Base-by-base conservation (phyloP, 2,329 filamentous ascomycete genomes). In the Cercospora sesami region DNA sequence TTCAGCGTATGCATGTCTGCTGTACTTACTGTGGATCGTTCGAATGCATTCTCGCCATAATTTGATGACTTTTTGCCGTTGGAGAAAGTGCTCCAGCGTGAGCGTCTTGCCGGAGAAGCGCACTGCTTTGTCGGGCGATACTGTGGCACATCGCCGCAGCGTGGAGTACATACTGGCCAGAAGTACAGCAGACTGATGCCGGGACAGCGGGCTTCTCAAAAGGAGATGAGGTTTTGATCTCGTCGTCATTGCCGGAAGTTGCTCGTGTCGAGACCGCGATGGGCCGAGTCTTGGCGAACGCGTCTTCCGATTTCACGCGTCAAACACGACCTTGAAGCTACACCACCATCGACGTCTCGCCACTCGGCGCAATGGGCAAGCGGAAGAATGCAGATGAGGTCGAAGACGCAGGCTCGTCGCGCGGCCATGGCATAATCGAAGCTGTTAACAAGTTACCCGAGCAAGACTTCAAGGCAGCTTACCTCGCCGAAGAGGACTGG, bases 31-130 rank as follows among this genome's bases (percentile, higher is more conserved):
- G 65, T 77, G 73, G 36, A 78, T 81, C n/a, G 80, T 79, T 57
- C 83, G 78, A 4, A 84, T 72, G 36, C 85, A 83, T 4, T 83
- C 79, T 51, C 81, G 79, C 81, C 83, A 86, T 48, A 85, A 71
- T 7, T 79, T 75, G 9, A 86, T 72, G 8, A 79, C 82, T 58
- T 81, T 80, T 64, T 82, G 79, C 62, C 82, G 78, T 68, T 85
- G 82, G 28, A 86, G 78, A 75, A 86, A 86, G 80, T 85, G 69
- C 70, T 80, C 79, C 28, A 80, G 71, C 9, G 76, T 76, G 28
- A 80, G 71, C 26, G 77, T 65, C 39, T 75, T 75, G 23, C 73
- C 73, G 67, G 76, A 78, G 45, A 75, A 71, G 21, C 75, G 73
- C 45, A 77, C 69, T n/a, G 73, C 72, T 61, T 73, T 75, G 63